phyloP scores from a whole-genome alignment of 768 basidiomycete genomes.

The Royoungia palumana region DNA sequence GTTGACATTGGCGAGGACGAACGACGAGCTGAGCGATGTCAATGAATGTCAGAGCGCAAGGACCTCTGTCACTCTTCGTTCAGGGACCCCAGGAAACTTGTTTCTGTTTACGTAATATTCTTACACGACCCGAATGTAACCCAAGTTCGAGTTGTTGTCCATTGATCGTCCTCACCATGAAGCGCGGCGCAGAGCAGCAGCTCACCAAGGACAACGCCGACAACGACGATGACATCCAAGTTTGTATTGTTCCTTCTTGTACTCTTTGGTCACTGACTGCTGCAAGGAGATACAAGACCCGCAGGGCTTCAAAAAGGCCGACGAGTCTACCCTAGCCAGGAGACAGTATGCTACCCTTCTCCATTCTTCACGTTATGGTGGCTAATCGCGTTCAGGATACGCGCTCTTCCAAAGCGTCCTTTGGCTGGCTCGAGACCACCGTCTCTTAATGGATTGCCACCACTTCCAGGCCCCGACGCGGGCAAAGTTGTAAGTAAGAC shows the following conservation, averaged over 20 bases:
- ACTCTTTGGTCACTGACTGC: constrained; percentile 4
- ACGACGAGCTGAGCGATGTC: constrained; percentile 4
- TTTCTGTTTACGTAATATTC: constrained; percentile 19
- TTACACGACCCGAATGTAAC: constrained; percentile 1
- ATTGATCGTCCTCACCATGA: constrained; percentile 44
- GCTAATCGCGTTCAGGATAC: constrained; percentile 48
- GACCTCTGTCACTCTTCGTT: constrained; percentile 10
- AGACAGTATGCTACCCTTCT: constrained; percentile 49
- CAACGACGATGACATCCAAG: constrained; percentile 37
- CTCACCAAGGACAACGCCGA: constrained; percentile 53
- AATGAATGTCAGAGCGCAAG: background rate
- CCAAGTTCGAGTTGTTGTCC: background rate
- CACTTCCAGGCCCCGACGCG: constrained; percentile 21
- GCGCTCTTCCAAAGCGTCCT: constrained; percentile 56
- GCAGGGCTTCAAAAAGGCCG: constrained; percentile 56
- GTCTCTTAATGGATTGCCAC: constrained; percentile 24
- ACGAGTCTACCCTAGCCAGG: constrained; percentile 49
- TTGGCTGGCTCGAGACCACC: constrained; percentile 20
- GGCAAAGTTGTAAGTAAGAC: constrained; percentile 26
- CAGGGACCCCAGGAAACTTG: constrained; percentile 16
- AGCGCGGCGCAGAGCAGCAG: constrained; percentile 73
- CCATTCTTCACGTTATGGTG: background rate
- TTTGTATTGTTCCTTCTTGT: constrained; percentile 1
- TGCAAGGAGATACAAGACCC: constrained; percentile 41
- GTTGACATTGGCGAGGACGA: constrained; percentile 47